Conservation (phyloP, 495 filamentous ascomycete species). For the Pyrenula aspistea region DNA sequence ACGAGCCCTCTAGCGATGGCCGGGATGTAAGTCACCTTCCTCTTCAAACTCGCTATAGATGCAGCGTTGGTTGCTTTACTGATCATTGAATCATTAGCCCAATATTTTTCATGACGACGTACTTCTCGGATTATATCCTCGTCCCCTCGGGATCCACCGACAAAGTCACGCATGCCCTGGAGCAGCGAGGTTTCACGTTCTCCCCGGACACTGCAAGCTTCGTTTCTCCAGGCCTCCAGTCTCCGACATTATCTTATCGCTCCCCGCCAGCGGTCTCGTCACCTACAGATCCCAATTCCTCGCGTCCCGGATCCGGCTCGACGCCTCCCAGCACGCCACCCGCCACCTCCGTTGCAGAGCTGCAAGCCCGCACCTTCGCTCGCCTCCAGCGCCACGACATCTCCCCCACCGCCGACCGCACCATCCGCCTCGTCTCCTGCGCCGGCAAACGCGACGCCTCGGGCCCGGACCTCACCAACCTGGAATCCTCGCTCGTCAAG, state of each 20-base stretch:
- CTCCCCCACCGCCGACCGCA: conserved; percentile 53
- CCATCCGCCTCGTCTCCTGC: conserved; percentile 70
- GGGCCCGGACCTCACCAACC: conserved; percentile 27
- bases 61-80: background rate
- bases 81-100: conserved; percentile 36
- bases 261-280: conserved; percentile 15
- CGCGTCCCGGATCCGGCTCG: conserved; percentile 14
- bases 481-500: conserved; percentile 29
- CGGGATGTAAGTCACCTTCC: conserved; percentile 54
- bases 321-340: conserved; percentile 59
- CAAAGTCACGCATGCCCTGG: conserved; percentile 63
- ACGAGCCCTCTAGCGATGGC: conserved; percentile 86
- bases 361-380: conserved; percentile 73
- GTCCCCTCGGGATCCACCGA: conserved; percentile 63
- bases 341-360: conserved; percentile 60
- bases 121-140: conserved; percentile 94
- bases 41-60: background rate
- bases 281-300: conserved; percentile 8
- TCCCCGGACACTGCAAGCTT: conserved; percentile 49
- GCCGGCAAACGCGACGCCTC: conserved; percentile 50
- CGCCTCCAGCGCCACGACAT: conserved; percentile 63
- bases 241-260: background rate
- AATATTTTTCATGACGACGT: conserved; percentile 97
- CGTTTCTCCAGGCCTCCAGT: conserved; percentile 2
- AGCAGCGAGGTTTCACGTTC: conserved; percentile 74